Conservation (phyloP, 129 eudicot species). For the Artemisia tridentata region DNA sequence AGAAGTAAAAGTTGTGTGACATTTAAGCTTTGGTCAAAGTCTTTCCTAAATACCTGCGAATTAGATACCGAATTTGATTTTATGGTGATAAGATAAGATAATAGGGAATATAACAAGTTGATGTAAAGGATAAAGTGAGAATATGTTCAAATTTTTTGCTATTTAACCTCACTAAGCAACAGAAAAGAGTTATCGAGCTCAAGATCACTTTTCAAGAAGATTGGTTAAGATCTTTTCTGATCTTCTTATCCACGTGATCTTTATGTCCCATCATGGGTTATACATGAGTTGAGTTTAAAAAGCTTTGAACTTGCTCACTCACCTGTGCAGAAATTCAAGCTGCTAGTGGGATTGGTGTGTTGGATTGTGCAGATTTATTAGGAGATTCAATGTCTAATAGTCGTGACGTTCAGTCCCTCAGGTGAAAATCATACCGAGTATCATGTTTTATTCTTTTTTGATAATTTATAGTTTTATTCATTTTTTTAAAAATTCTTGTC, state of each 20-base stretch:
- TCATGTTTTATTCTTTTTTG: background rate
- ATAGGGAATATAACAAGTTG: slow-evolving; percentile 40
- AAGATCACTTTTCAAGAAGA: too few relatives aligned
- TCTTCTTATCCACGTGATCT: too few relatives aligned
- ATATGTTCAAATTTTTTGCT: too few relatives aligned
- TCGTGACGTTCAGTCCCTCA: slow-evolving; percentile 42
- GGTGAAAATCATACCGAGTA: slow-evolving; percentile 23
- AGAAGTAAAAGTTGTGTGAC: too few relatives aligned
- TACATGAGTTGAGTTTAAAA: slow-evolving; percentile 14
- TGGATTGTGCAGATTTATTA: slow-evolving; percentile 24
- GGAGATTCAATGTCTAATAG: slow-evolving; percentile 37
- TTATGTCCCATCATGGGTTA: slow-evolving; percentile 25
- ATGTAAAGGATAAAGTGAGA: slow-evolving; percentile 30
- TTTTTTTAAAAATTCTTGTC: background rate
- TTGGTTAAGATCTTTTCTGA: too few relatives aligned
- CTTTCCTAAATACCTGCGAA: slow-evolving; percentile 32
- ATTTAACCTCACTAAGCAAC: too few relatives aligned
- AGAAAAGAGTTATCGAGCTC: too few relatives aligned
- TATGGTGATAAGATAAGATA: slow-evolving; percentile 37
- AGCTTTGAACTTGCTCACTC: slow-evolving; percentile 11
- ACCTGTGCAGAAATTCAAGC: slow-evolving; percentile 35
- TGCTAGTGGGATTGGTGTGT: slow-evolving; percentile 24
- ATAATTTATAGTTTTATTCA: background rate
- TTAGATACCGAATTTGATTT: slow-evolving; percentile 26
- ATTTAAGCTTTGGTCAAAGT: too few relatives aligned